A percentile compares a stretch with the other conserved stretches of the same genome.
These are phyloP conservation scores for Neurospora sp. DNA, from an alignment of 495 filamentous ascomycete species.

Conservation along the genomic window DNA sequence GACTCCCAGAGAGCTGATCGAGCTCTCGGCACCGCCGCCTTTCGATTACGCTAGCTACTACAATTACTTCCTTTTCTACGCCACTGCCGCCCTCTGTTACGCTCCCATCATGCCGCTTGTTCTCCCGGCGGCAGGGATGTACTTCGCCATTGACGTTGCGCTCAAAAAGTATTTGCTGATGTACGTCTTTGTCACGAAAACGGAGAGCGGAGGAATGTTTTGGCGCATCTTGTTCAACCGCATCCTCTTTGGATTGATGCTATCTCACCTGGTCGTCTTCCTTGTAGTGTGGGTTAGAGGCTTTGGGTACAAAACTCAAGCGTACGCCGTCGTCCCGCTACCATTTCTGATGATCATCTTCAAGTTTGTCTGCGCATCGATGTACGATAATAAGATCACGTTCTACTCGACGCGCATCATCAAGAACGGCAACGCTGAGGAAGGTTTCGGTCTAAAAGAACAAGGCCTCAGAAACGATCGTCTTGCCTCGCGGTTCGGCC, in stretches of 20 bases:
- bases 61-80: constrained; percentile 91
- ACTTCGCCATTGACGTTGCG: constrained; percentile 77
- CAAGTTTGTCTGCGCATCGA: constrained; percentile 70
- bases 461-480: constrained; percentile 49
- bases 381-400: constrained; percentile 66
- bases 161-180: constrained; percentile 92
- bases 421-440: constrained; percentile 43
- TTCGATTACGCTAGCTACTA: constrained; percentile 97
- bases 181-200: constrained; percentile 94
- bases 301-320: constrained; percentile 41
- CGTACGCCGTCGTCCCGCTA: constrained; percentile 61
- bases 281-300: constrained; percentile 56
- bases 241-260: constrained; percentile 68
- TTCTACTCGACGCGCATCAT: constrained; percentile 60
- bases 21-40: constrained; percentile 80
- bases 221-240: constrained; percentile 91
- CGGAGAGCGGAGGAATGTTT: constrained; percentile 86
- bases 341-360: constrained; percentile 73
- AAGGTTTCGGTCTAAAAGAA: constrained; percentile 29
- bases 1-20: constrained; percentile 86
- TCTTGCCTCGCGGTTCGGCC: constrained; percentile 72
- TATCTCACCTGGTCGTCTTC: constrained; percentile 71
- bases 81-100: constrained; percentile 81
- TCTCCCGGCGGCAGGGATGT: constrained; percentile 80
- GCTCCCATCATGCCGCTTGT: constrained; percentile 80